Conservation (phyloP, 2,329 filamentous ascomycete species). For the Ceratocystis variospora region DNA sequence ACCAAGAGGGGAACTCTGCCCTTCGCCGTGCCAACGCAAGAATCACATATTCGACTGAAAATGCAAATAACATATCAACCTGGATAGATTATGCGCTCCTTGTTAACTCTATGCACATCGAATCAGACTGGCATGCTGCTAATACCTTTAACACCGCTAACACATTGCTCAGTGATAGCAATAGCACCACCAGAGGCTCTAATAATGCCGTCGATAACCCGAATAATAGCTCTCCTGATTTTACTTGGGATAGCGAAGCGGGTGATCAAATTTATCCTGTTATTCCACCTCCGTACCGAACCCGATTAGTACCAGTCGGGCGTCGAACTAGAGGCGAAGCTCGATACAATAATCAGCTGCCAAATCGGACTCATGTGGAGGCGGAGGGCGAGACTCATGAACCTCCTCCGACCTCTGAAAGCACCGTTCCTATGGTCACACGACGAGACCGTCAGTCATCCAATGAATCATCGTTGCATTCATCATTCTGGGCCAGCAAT, state of each 20-base stretch:
- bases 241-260: neutral
- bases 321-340: neutral
- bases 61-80: neutral
- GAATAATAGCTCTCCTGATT: neutral
- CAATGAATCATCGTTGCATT: no score
- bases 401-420: neutral
- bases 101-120: neutral
- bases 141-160: no score
- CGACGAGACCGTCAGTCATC: no score
- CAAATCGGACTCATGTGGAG: neutral
- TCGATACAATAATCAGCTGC: neutral
- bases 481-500: neutral
- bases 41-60: neutral
- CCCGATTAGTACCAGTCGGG: neutral
- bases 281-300: fast-evolving
- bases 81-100: neutral
- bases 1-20: neutral
- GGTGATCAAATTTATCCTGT: neutral
- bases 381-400: neutral
- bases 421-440: no score
- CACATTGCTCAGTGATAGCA: neutral
- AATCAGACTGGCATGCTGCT: neutral
- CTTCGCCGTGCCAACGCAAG: no score
- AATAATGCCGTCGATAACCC: neutral
- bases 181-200: neutral